A percentile compares a stretch with the other conserved stretches of the same genome.
Conservation (phyloP, 106 monocot species). For the Acorus calamus region DNA sequence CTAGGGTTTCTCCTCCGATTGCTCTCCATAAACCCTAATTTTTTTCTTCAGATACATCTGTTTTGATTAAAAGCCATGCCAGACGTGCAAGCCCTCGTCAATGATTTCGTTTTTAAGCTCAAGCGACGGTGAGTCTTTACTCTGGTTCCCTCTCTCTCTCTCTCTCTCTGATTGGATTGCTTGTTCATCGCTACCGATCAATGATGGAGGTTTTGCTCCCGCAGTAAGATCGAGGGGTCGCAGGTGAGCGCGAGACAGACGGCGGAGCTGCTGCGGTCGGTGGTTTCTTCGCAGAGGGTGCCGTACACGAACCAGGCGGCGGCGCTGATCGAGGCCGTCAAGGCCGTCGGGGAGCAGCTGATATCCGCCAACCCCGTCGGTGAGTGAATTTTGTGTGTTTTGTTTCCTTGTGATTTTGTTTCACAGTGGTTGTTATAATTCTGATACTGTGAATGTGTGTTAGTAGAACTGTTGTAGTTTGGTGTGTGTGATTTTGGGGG, state of each 20-base stretch:
- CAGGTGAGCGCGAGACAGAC: slow-evolving; percentile 78
- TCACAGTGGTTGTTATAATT: too few species aligned
- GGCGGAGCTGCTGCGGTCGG: slow-evolving; percentile 82
- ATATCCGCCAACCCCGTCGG: slow-evolving; percentile 89
- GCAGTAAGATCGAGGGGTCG: slow-evolving; percentile 92
- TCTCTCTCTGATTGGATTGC: background rate
- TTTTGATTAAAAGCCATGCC: slow-evolving; percentile 40
- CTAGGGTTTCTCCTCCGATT: too few species aligned
- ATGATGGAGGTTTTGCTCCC: background rate
- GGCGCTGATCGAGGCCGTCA: slow-evolving; percentile 58
- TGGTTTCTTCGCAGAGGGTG: slow-evolving; percentile 82
- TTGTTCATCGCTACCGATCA: background rate
- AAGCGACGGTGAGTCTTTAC: slow-evolving; percentile 40
- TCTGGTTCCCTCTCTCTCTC: too few species aligned
- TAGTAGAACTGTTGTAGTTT: too few species aligned
- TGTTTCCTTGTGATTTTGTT: too few species aligned
- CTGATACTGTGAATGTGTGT: too few species aligned
- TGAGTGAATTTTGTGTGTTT: slow-evolving; percentile 8
- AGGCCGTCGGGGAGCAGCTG: slow-evolving; percentile 63
- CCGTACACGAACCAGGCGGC: slow-evolving; percentile 54
- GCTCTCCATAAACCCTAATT: too few species aligned
- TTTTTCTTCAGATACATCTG: too few species aligned
- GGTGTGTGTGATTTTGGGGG: too few species aligned
- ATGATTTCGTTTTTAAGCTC: slow-evolving; percentile 83
- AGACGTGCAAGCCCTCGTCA: slow-evolving; percentile 70